Conservation (phyloP, 2,329 filamentous ascomycete species). For the Sporothrix pseudoabietina region DNA sequence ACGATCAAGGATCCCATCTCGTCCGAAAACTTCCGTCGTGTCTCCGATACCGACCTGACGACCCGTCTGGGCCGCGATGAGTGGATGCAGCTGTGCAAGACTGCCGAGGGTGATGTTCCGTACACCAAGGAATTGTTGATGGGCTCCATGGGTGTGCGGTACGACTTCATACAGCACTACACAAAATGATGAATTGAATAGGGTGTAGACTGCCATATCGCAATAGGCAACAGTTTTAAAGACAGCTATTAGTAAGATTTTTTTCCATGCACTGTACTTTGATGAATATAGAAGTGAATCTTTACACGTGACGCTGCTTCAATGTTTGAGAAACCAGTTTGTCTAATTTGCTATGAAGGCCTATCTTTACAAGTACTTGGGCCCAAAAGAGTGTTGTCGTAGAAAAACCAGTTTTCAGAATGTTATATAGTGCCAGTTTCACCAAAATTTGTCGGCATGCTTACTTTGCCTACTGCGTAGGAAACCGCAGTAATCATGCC, state of each 20-base stretch:
- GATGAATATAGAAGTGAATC: too few species aligned
- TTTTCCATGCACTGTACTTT: too few species aligned
- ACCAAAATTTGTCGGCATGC: background rate
- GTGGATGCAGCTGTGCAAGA: slow-evolving; percentile 45
- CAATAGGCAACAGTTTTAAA: too few species aligned
- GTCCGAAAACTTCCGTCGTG: slow-evolving; percentile 49
- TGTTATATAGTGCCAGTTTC: background rate
- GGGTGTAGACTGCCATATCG: too few species aligned
- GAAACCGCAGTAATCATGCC: background rate
- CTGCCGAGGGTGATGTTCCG: slow-evolving; percentile 42
- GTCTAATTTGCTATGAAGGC: too few species aligned
- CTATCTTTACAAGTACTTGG: too few species aligned
- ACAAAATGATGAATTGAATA: slow-evolving; percentile 32
- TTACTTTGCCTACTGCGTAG: background rate
- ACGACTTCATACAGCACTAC: slow-evolving; percentile 52
- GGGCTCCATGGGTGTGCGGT: slow-evolving; percentile 44
- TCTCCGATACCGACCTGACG: slow-evolving; percentile 47
- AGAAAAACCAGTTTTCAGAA: background rate
- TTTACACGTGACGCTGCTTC: too few species aligned
- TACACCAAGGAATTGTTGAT: slow-evolving; percentile 44
- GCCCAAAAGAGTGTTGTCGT: background rate
- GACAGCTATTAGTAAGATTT: too few species aligned
- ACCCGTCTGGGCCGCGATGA: slow-evolving; percentile 46
- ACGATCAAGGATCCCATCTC: slow-evolving; percentile 49
- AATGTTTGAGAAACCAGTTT: too few species aligned